Conservation (phyloP, 441 rosid genomes). For the Erodium trifolium region DNA sequence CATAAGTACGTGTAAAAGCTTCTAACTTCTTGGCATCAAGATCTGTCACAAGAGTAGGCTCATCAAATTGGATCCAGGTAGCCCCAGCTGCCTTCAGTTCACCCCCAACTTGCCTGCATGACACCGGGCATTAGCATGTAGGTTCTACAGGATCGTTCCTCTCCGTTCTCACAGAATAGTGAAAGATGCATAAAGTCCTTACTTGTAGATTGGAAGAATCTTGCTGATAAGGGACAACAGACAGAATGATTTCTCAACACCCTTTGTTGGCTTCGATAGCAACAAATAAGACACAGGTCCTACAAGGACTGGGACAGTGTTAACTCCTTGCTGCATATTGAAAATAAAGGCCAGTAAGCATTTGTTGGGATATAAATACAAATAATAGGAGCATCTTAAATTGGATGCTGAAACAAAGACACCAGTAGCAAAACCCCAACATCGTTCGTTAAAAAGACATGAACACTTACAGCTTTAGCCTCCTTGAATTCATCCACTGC, state of each 20-base stretch:
- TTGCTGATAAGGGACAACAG: constrained; percentile 82
- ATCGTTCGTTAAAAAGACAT: too few species aligned
- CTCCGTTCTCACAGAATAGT: constrained; percentile 9
- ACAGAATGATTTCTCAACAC: constrained; percentile 70
- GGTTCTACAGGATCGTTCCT: background rate
- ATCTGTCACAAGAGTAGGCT: constrained; percentile 82
- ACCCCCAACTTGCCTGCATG: constrained; percentile 67
- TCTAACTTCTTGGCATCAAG: constrained; percentile 75
- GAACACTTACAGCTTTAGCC: constrained; percentile 68
- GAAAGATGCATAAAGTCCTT: constrained; percentile 19
- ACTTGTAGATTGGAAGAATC: constrained; percentile 89
- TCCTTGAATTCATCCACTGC: constrained; percentile 88
- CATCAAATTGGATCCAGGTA: constrained; percentile 89
- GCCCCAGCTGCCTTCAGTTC: constrained; percentile 98
- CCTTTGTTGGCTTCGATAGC: constrained; percentile 88
- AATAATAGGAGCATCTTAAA: background rate
- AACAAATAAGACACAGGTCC: constrained; percentile 95
- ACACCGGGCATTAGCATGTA: background rate
- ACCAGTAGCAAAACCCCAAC: too few species aligned
- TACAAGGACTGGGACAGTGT: constrained; percentile 80
- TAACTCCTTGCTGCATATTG: constrained; percentile 63
- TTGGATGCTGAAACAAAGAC: background rate
- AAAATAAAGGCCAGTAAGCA: constrained; percentile 1
- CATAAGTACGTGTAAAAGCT: constrained; percentile 70
- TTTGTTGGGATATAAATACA: background rate